Conservation (phyloP, 1,284 basidiomycete genomes). For the Laetiporus sulphureus region DNA sequence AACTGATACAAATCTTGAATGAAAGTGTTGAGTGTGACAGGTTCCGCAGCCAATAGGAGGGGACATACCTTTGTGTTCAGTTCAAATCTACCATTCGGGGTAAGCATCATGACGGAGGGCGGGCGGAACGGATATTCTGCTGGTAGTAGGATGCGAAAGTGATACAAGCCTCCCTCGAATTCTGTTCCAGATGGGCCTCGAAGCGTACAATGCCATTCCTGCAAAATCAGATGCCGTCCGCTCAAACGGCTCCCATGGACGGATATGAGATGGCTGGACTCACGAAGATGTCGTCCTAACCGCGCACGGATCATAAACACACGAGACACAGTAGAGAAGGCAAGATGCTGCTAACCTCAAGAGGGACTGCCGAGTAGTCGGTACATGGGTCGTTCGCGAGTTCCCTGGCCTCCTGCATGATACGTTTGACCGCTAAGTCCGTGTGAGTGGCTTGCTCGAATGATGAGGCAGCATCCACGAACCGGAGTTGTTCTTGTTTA, state of each 20-base stretch:
- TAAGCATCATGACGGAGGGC: slow-evolving; percentile 90
- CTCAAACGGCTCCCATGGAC: background rate
- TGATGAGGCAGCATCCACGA: too few species aligned
- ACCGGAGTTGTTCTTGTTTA: slow-evolving; percentile 88
- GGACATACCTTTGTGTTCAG: slow-evolving; percentile 83
- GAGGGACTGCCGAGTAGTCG: slow-evolving; percentile 81
- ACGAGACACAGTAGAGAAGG: slow-evolving; percentile 4
- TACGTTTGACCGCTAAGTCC: slow-evolving; percentile 78
- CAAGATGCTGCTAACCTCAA: slow-evolving; percentile 58
- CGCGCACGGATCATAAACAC: slow-evolving; percentile 10
- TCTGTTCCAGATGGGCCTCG: slow-evolving; percentile 84
- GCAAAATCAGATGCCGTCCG: slow-evolving; percentile 20
- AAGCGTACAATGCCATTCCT: slow-evolving; percentile 98
- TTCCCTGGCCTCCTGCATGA: slow-evolving; percentile 93
- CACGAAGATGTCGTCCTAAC: slow-evolving; percentile 77
- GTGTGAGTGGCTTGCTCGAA: too few species aligned
- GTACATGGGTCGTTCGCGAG: slow-evolving; percentile 75
- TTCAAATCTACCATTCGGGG: slow-evolving; percentile 93
- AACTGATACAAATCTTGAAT: slow-evolving; percentile 84
- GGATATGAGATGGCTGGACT: slow-evolving; percentile 23
- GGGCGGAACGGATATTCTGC: slow-evolving; percentile 94
- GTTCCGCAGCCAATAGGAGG: too few species aligned
- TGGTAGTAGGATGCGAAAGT: slow-evolving; percentile 87
- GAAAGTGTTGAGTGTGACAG: too few species aligned
- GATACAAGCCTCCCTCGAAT: slow-evolving; percentile 88